phyloP scores from a whole-genome alignment of 2,329 filamentous ascomycete species.

The Fusarium devonianum region DNA sequence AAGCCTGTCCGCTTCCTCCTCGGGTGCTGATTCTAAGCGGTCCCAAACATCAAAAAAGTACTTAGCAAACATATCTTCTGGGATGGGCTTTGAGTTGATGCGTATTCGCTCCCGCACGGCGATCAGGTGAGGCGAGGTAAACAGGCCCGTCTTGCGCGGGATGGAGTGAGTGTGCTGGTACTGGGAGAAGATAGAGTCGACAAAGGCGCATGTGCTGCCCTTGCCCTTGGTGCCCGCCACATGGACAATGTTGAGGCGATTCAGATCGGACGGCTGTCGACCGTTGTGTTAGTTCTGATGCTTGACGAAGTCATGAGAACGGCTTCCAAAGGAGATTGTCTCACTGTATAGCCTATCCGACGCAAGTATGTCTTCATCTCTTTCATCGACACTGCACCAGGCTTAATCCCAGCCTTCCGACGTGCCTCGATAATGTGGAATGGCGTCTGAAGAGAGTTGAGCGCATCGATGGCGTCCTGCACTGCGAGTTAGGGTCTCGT shows the following conservation, averaged over 20 bases:
- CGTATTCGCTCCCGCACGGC: conserved; percentile 72
- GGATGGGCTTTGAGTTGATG: conserved; percentile 65
- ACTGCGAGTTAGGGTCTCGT: conserved; percentile 16
- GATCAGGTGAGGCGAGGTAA: conserved; percentile 74
- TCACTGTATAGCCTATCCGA: conserved; percentile 76
- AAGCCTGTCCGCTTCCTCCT: conserved; percentile 44
- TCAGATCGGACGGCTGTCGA: conserved; percentile 55
- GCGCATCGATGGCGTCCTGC: conserved; percentile 82
- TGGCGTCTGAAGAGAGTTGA: conserved; percentile 92
- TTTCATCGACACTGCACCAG: conserved; percentile 73
- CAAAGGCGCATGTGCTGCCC: conserved; percentile 74
- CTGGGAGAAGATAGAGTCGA: conserved; percentile 66
- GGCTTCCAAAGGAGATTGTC: conserved; percentile 6
- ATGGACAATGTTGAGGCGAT: conserved; percentile 71
- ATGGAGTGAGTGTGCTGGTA: conserved; percentile 49
- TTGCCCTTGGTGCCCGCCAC: conserved; percentile 81
- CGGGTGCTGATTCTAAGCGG: conserved; percentile 51
- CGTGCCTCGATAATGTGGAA: conserved; percentile 82
- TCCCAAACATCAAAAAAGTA: conserved; percentile 77
- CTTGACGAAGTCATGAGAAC: background rate
- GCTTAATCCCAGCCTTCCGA: conserved; percentile 73
- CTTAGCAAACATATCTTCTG: conserved; percentile 64
- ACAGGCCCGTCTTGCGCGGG: conserved; percentile 64
- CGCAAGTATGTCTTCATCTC: conserved; percentile 82
- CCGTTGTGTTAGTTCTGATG: background rate